phyloP scores from a whole-genome alignment of 768 basidiomycete species.

The Lactifluus rugatus region DNA sequence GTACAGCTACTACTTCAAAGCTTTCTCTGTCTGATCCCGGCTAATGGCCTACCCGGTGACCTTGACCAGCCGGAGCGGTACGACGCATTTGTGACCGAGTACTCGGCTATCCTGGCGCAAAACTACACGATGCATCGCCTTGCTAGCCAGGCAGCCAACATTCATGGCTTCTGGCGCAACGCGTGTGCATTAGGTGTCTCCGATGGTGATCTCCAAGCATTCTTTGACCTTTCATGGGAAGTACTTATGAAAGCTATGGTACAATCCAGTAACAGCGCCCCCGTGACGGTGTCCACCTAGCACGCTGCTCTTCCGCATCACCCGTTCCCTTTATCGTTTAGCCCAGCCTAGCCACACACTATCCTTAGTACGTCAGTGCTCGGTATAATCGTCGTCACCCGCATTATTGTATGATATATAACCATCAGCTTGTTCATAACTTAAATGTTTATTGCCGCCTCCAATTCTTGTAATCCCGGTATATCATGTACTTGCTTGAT shows the following conservation, averaged over 20 bases:
- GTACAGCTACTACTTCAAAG: constrained; percentile 39
- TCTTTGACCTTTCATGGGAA: constrained; percentile 43
- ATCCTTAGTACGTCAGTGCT: background rate
- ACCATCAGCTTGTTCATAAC: constrained; percentile 2
- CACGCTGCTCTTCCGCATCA: background rate
- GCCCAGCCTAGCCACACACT: background rate
- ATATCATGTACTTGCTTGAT: background rate
- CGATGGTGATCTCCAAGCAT: constrained; percentile 38
- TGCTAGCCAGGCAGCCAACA: constrained; percentile 27
- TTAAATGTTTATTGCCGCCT: constrained; percentile 11
- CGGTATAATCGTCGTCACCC: background rate
- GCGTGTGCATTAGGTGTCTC: constrained; percentile 40
- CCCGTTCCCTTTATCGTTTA: no score
- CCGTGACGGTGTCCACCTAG: background rate
- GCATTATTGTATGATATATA: background rate
- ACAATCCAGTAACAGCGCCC: constrained; percentile 7
- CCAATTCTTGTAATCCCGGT: constrained; percentile 5
- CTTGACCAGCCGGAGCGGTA: constrained; percentile 6
- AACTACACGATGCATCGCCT: constrained; percentile 26
- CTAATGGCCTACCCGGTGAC: constrained; percentile 15
- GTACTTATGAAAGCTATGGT: constrained; percentile 35
- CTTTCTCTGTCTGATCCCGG: constrained; percentile 28
- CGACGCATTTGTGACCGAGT: constrained; percentile 9
- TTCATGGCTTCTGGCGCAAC: constrained; percentile 45
- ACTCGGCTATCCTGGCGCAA: constrained; percentile 21